Evolutionary conservation across 192 early-diverging fungal genomes (phyloP).

Genomic region (Phlyctochytrium bullatum): DNA sequence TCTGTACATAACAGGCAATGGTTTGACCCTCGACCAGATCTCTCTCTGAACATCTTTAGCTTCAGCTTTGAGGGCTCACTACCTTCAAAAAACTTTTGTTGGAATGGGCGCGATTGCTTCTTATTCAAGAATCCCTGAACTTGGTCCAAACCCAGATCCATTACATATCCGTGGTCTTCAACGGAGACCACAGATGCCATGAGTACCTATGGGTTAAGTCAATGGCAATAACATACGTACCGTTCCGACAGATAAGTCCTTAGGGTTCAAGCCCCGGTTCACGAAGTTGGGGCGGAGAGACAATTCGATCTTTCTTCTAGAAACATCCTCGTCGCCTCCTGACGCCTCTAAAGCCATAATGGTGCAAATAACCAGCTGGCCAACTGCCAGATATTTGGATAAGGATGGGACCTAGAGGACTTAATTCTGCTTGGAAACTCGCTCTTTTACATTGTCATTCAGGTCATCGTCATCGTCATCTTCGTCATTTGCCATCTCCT

Average conservation of each 20-base stretch:
- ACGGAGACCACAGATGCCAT: constrained; percentile 63
- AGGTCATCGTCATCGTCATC: constrained; percentile 54
- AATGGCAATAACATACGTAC: constrained; percentile 26
- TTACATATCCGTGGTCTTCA: constrained; percentile 92
- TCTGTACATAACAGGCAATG: too few species aligned
- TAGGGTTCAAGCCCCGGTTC: constrained; percentile 64
- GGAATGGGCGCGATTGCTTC: constrained; percentile 47
- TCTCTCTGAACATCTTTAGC: constrained; percentile 43
- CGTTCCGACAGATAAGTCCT: constrained; percentile 71
- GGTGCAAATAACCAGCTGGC: constrained; percentile 79
- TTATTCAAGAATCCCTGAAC: constrained; percentile 74
- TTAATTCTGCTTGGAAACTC: too few species aligned
- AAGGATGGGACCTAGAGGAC: constrained; percentile 66
- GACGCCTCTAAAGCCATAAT: constrained; percentile 50
- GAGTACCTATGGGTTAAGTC: background rate
- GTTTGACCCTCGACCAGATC: too few species aligned
- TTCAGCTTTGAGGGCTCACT: constrained; percentile 37
- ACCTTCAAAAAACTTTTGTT: constrained; percentile 27
- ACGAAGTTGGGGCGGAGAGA: constrained; percentile 74
- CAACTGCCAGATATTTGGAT: constrained; percentile 66
- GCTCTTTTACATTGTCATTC: constrained; percentile 31
- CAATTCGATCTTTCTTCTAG: constrained; percentile 67
- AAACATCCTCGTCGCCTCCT: constrained; percentile 27
- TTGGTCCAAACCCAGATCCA: constrained; percentile 69
- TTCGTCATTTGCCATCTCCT: constrained; percentile 60